A percentile compares a stretch with the other conserved stretches of the same genome.
These are phyloP conservation scores for Wickerhamomyces subpelliculosus DNA, from an alignment of 805 yeast species.

Conservation along the genomic window DNA sequence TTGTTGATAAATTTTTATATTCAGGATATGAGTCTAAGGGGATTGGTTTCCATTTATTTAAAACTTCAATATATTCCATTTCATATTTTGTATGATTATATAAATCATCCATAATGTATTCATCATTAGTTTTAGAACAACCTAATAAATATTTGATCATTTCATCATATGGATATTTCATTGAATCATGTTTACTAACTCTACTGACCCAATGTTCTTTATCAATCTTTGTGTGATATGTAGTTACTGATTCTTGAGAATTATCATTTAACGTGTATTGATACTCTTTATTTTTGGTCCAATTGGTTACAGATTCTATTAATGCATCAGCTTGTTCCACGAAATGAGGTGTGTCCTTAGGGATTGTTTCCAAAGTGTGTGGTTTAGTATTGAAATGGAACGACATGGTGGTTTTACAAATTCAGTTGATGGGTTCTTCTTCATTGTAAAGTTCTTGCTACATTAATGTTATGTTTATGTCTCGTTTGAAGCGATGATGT, in stretches of 20 bases:
- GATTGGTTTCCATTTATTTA: constrained; percentile 10
- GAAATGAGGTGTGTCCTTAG: not conserved
- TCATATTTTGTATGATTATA: constrained; percentile 22
- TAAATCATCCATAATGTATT: constrained; percentile 5
- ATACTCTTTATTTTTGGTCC: constrained; percentile 22
- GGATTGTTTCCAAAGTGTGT: not conserved
- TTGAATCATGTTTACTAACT: constrained; percentile 12
- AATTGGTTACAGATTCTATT: constrained; percentile 1
- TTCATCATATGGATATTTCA: not conserved
- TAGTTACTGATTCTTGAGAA: constrained; percentile 15
- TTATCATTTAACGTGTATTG: constrained; percentile 11
- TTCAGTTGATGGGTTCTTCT: not conserved
- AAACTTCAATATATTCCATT: constrained; percentile 22
- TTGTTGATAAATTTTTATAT: constrained; percentile 1
- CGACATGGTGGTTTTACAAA: not conserved
- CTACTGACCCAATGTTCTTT: constrained; percentile 24
- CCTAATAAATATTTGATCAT: constrained; percentile 16
- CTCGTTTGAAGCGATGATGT: too few relatives aligned
- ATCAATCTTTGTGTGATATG: constrained; percentile 14
- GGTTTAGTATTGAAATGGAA: not conserved
- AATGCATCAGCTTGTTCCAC: not conserved
- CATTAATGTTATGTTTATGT: too few relatives aligned
- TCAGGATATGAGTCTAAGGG: constrained; percentile 9
- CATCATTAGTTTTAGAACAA: not conserved
- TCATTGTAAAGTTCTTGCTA: too few relatives aligned